These are phyloP conservation scores for Otatea glauca DNA, from an alignment of 176 grass and related monocot genomes.

Conservation along the genomic window DNA sequence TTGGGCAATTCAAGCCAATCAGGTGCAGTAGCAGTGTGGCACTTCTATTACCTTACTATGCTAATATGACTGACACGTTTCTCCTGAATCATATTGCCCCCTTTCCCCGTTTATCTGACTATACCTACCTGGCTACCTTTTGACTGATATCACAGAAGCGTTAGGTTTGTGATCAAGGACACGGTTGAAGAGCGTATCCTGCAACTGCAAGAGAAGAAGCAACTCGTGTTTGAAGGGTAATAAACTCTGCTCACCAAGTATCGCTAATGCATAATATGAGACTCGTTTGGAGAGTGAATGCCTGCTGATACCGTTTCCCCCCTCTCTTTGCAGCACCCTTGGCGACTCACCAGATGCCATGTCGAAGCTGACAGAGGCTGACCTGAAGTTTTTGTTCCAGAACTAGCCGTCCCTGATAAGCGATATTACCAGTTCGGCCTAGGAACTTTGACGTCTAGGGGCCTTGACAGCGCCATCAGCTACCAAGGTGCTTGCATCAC, in stretches of 20 bases:
- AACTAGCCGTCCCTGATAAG: slow-evolving; percentile 19
- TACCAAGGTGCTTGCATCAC: neutral
- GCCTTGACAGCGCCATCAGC: neutral
- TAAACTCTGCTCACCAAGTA: neutral
- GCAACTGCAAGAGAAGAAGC: slow-evolving; percentile 88
- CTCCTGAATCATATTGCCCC: neutral
- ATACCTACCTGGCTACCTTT: neutral
- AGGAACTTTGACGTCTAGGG: neutral
- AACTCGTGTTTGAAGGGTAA: slow-evolving; percentile 94
- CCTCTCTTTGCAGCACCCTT: slow-evolving; percentile 52
- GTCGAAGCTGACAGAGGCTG: slow-evolving; percentile 72
- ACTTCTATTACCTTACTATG: slow-evolving; percentile 12
- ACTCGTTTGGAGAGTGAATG: neutral
- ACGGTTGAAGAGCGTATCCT: slow-evolving; percentile 85
- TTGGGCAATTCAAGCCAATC: slow-evolving; percentile 98
- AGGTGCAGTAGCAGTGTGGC: slow-evolving; percentile 45
- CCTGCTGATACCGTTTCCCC: neutral
- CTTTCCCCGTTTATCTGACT: neutral
- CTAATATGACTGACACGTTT: neutral
- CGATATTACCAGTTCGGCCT: neutral
- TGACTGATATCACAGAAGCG: slow-evolving; percentile 50
- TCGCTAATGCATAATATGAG: neutral
- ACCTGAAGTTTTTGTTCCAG: slow-evolving; percentile 86
- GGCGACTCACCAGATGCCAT: slow-evolving; percentile 79
- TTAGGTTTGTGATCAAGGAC: slow-evolving; percentile 82